Percentiles rank a stretch among this genome's conserved stretches.
These are phyloP conservation scores for Penicillium argentinense DNA, from an alignment of 495 filamentous ascomycete species.

Conservation along the genomic window DNA sequence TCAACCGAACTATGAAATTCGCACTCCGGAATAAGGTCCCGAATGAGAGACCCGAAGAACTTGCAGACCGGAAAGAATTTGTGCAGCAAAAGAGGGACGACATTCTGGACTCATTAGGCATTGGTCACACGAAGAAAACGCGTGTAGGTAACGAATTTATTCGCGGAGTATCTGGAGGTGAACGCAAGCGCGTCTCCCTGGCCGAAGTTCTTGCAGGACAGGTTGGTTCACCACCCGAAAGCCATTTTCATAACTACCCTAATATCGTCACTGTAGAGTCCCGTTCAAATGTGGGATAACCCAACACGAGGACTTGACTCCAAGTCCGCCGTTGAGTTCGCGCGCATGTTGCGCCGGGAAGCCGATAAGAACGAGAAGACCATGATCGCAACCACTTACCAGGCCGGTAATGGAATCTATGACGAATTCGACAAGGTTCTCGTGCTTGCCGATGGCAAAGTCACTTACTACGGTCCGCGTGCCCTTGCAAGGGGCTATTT, in stretches of 20 bases:
- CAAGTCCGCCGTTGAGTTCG: conserved; percentile 79
- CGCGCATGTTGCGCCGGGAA: conserved; percentile 63
- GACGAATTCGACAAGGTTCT: conserved; percentile 77
- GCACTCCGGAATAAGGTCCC: conserved; percentile 70
- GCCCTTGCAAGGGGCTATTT: conserved; percentile 65
- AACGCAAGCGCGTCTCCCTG: conserved; percentile 81
- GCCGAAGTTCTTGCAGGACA: conserved; percentile 67
- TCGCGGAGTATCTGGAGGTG: conserved; percentile 79
- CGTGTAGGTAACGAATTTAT: conserved; percentile 81
- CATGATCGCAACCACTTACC: conserved; percentile 76
- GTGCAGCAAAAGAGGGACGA: conserved; percentile 67
- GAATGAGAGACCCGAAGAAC: conserved; percentile 57
- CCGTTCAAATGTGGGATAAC: conserved; percentile 85
- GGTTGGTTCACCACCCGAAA: conserved; percentile 45
- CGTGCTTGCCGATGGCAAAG: conserved; percentile 74
- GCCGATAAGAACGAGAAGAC: conserved; percentile 67
- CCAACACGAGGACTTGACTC: conserved; percentile 78
- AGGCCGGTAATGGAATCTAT: conserved; percentile 75
- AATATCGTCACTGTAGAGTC: conserved; percentile 38
- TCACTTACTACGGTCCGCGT: conserved; percentile 74
- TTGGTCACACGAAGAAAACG: conserved; percentile 75
- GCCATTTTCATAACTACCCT: too few relatives aligned
- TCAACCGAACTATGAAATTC: conserved; percentile 81
- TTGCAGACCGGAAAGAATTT: conserved; percentile 50
- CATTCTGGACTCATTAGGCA: conserved; percentile 74